Evolutionary conservation across 2,329 filamentous ascomycete genomes (phyloP), one percentile per base, ranked within the genome.

Genomic region (Penicillium digitatum): DNA sequence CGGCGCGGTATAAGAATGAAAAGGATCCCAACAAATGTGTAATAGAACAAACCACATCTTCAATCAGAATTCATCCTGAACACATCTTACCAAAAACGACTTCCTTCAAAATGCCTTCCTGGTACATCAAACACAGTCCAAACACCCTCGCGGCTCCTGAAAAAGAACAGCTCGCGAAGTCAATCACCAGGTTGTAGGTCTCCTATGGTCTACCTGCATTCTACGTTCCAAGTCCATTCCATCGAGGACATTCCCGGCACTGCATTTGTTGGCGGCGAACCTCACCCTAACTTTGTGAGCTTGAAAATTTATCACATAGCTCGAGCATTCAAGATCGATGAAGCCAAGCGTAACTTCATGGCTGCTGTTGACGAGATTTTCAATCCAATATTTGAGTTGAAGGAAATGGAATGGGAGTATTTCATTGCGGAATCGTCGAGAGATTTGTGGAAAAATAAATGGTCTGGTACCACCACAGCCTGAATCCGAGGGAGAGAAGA

Each of bases 331-430:
- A 62, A 27, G 18, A 43, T 8, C 18, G 57, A 62, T 1, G 43
- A 49, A 24, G 32, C 39, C 2, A 46, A 45, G 10, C 39, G 42
- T 24, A 12, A 34, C 6, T 54, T 62, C 14, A 37, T 54, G 5
- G 31, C 22, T 2, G 37, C 8, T 1, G n/a, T 53, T n/a, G 44
- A 53, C 12, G 24, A 14, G 9, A 39, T 42, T 10, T 27, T 53
- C 27, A 27, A 37, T 8, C 59, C 55, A 3, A 26, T 59, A 5
- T 39, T 56, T 7, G 40, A 34, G 6, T 22, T 44, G 1, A 54
- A 56, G 18, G 44, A n/a, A 8, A 52, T 60, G 14, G 50, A 60
- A 9, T 60, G 55, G 53, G 52, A 58, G 20, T 57, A 52, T 32
- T 53, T 53, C 40, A 49, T 59, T 6, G 38, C 55, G 4, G 51